phyloP scores from a whole-genome alignment of 352 stramenopile genomes.

The Elongisporangium prolatum region DNA sequence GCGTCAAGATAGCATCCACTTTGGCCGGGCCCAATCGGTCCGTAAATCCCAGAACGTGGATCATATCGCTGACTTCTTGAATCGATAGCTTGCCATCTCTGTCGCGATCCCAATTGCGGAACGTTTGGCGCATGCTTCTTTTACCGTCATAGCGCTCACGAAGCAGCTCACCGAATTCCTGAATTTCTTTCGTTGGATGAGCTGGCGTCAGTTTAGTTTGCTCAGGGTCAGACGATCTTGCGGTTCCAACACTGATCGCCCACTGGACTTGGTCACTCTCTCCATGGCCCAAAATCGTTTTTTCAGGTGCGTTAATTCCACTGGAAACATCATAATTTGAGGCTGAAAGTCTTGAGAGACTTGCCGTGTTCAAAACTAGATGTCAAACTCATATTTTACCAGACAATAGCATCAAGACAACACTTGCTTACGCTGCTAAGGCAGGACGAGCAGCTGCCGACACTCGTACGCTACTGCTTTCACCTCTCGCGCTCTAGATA shows the following conservation, averaged over 20 bases:
- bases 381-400: not conserved
- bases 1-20: constrained; percentile 29
- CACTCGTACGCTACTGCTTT: not conserved
- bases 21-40: constrained; percentile 28
- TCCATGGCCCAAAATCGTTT: constrained; percentile 4
- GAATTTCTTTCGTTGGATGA: constrained; percentile 9
- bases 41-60: constrained; percentile 30
- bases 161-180: constrained; percentile 33
- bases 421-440: not conserved
- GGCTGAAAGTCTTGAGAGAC: not conserved
- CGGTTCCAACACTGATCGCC: constrained; percentile 22
- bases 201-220: not conserved
- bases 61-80: constrained; percentile 38
- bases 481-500: constrained; percentile 23
- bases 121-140: constrained; percentile 41
- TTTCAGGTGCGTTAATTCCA: not conserved
- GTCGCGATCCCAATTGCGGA: constrained; percentile 54
- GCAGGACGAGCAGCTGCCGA: not conserved
- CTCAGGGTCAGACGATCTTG: not conserved
- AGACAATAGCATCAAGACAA: not conserved
- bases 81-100: constrained; percentile 40
- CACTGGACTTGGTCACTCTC: constrained; percentile 24
- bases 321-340: not conserved
- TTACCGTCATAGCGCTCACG: constrained; percentile 59
- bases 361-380: not conserved